Base-by-base conservation (phyloP, 148 eudicot genomes). In the Dysphania ambrosioides region DNA sequence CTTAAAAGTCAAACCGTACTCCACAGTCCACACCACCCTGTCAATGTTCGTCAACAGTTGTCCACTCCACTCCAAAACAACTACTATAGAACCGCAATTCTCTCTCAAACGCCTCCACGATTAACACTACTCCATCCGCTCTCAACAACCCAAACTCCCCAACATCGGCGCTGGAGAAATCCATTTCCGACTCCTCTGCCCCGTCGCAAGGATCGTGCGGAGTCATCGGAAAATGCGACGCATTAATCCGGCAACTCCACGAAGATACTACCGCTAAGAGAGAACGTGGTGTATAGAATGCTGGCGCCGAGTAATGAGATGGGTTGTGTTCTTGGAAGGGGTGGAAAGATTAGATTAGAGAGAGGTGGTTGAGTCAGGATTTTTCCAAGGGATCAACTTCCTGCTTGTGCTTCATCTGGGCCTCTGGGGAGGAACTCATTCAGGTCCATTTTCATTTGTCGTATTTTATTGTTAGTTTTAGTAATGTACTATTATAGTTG, bases 221-320 rank as follows among this genome's bases (percentile, higher is more conserved):
- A 56, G 34, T 88, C 1, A 82, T 84, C 69, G 87, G 91, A 4
- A 88, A 84, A 34, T 87, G 87, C 63, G 91, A 88, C 59, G 76
- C 83, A 6, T 70, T 83, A 29, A 77, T 88, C 49, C 82, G 83
- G 5, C 85, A 86, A 41, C 78, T 88, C 70, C 77, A 87, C 4
- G 91, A 85, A 53, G 82, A 80, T 26, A 88, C 91, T 47, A 86
- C 87, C 3, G 87, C 91, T 11, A n/a, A n/a, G n/a, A n/a, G n/a
- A n/a, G n/a, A n/a, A n/a, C 78, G 87, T 80, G 0, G 77, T 72
- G 12, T 84, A 82, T 73, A 82, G 87, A 77, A 32, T 86, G 59
- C 78, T 86, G 74, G 85, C 81, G 30, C 75, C 83, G 32, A 72
- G 80, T 61, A 75, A 70, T 77, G 82, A 83, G 70, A 83, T 79